These are phyloP conservation scores for Aureoboletus auriporus DNA, from an alignment of 768 basidiomycete species.

Conservation along the genomic window DNA sequence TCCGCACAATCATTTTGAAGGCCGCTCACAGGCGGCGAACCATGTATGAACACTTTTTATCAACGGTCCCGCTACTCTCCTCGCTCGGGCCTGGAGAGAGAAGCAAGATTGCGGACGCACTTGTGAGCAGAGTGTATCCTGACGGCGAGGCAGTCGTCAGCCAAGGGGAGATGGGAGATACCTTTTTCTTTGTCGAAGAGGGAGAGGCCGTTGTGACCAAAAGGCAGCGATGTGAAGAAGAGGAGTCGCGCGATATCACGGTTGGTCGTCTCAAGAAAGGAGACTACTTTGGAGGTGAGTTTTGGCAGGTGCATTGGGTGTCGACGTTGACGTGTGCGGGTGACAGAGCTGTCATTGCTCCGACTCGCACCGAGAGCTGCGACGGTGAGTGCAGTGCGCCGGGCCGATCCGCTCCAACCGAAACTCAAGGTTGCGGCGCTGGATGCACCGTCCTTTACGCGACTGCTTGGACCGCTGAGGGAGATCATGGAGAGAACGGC, in stretches of 20 bases:
- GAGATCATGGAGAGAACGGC: constrained; percentile 92
- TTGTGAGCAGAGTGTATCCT: constrained; percentile 75
- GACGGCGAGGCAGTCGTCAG: constrained; percentile 86
- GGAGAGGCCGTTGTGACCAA: constrained; percentile 89
- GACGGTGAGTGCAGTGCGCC: constrained; percentile 80
- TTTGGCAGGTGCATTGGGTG: neutral
- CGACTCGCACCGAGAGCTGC: constrained; percentile 89
- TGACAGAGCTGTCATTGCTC: constrained; percentile 83
- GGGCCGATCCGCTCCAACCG: constrained; percentile 39
- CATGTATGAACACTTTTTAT: constrained; percentile 96
- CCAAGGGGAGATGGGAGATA: constrained; percentile 94
- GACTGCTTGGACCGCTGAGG: constrained; percentile 85
- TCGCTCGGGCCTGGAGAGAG: constrained; percentile 84
- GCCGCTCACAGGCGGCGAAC: constrained; percentile 85
- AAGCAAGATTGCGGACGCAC: constrained; percentile 96
- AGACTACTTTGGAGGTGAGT: constrained; percentile 96
- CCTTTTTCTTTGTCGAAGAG: constrained; percentile 97
- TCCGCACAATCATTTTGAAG: constrained; percentile 95
- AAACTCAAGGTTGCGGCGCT: constrained; percentile 92
- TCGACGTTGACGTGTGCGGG: constrained; percentile 6
- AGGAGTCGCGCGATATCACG: constrained; percentile 55
- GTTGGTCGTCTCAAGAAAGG: constrained; percentile 82
- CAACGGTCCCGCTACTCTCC: constrained; percentile 83
- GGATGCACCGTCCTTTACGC: constrained; percentile 90
- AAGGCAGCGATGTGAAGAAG: constrained; percentile 54